These are phyloP conservation scores for Fusarium praegraminearum DNA, from an alignment of 2,329 filamentous ascomycete genomes.

Conservation along the genomic window DNA sequence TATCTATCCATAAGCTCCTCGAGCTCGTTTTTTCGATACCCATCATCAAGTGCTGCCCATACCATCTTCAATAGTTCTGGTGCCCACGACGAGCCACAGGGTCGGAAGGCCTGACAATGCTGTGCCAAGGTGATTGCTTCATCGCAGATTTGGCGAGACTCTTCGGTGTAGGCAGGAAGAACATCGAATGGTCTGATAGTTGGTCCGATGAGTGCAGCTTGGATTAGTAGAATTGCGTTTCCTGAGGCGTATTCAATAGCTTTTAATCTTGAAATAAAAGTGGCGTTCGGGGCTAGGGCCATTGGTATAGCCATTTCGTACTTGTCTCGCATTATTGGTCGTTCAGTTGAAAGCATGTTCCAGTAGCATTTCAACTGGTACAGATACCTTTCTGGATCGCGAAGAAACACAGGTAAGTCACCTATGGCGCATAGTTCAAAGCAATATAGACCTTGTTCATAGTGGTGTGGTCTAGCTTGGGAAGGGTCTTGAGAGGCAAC, in stretches of 20 bases:
- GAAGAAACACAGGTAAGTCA: conserved; percentile 21
- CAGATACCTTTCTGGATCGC: conserved; percentile 16
- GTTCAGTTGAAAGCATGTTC: conserved; percentile 15
- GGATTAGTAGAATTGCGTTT: conserved; percentile 15
- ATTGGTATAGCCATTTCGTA: background rate
- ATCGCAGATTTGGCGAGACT: conserved; percentile 7
- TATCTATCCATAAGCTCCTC: conserved; percentile 11
- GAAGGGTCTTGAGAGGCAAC: conserved; percentile 5
- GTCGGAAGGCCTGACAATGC: conserved; percentile 12
- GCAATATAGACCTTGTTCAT: conserved; percentile 14
- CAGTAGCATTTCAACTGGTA: conserved; percentile 31
- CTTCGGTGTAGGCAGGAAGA: background rate
- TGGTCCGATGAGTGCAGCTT: conserved; percentile 6
- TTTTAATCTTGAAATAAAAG: background rate
- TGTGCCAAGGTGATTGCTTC: conserved; percentile 6
- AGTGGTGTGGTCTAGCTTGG: conserved; percentile 15
- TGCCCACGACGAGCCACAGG: conserved; percentile 20
- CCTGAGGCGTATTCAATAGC: conserved; percentile 12
- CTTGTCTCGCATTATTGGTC: background rate
- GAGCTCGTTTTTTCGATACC: conserved; percentile 21
- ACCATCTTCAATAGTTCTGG: conserved; percentile 27
- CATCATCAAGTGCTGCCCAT: conserved; percentile 20
- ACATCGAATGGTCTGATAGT: conserved; percentile 12
- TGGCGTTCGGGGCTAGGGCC: background rate
- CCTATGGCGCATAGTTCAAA: conserved; percentile 19